Evolutionary conservation across 2,329 filamentous ascomycete species (phyloP).

Genomic region (Juglanconis sp.): DNA sequence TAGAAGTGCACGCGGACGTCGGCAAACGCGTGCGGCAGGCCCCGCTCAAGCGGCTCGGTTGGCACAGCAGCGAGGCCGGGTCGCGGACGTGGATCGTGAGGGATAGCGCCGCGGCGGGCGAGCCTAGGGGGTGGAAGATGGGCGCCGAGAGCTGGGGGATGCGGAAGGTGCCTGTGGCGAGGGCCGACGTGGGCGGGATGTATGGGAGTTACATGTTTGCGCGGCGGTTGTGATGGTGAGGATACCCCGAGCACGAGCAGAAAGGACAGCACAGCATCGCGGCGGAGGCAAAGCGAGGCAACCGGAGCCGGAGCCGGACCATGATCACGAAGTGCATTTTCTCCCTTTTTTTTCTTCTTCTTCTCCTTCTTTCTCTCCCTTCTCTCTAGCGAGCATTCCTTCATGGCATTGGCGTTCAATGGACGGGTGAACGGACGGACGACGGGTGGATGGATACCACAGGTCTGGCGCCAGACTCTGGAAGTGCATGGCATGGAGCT

Average conservation of each 20-base stretch:
- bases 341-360: not conserved
- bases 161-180: constrained; percentile 86
- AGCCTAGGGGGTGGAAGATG: constrained; percentile 71
- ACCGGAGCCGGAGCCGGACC: not conserved
- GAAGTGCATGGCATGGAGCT: too few species aligned
- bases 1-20: constrained; percentile 70
- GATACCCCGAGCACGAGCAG: not conserved
- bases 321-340: not conserved
- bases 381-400: not conserved
- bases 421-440: not conserved
- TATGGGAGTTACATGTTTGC: constrained; percentile 74
- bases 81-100: constrained; percentile 66
- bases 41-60: constrained; percentile 61
- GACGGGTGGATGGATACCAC: not conserved
- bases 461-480: too few species aligned
- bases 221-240: constrained; percentile 44
- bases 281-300: not conserved
- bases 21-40: constrained; percentile 60
- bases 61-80: constrained; percentile 69
- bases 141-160: constrained; percentile 82
- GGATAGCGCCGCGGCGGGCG: constrained; percentile 35
- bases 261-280: not conserved
- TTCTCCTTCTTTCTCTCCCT: not conserved
- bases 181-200: constrained; percentile 88
- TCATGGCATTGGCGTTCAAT: not conserved